These are phyloP conservation scores for Starmerella bombi DNA, from an alignment of 805 yeast genomes.

Conservation along the genomic window DNA sequence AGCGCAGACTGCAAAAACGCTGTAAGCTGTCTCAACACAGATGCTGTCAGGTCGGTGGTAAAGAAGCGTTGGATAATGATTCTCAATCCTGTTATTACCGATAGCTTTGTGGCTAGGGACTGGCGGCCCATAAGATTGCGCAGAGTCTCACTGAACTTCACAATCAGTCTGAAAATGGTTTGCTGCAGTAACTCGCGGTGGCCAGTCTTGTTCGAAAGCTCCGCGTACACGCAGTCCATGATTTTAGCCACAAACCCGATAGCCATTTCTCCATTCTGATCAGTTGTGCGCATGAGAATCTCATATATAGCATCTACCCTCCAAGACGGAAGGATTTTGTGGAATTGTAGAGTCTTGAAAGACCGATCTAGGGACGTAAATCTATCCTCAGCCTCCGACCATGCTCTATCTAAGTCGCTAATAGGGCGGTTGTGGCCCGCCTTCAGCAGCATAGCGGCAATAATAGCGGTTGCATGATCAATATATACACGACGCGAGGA, in stretches of 20 bases:
- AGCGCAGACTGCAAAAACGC: constrained; percentile 74
- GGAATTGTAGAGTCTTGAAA: constrained; percentile 8
- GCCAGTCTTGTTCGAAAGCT: neutral
- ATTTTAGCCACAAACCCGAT: constrained; percentile 8
- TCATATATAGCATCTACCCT: constrained; percentile 16
- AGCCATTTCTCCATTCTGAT: constrained; percentile 8
- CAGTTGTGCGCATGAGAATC: constrained; percentile 11
- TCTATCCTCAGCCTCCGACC: constrained; percentile 11
- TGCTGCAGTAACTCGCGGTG: constrained; percentile 12
- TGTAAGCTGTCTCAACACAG: constrained; percentile 43
- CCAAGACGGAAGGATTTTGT: constrained; percentile 9
- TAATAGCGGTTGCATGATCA: constrained; percentile 26
- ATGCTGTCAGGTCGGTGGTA: constrained; percentile 8
- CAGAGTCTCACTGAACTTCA: constrained; percentile 59
- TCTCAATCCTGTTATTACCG: constrained; percentile 50
- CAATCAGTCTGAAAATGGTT: constrained; percentile 32
- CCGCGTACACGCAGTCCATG: constrained; percentile 6
- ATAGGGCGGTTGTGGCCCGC: neutral
- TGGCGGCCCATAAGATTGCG: constrained; percentile 59
- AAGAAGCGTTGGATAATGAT: constrained; percentile 35
- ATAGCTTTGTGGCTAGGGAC: constrained; percentile 52
- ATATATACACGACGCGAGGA: constrained; percentile 38
- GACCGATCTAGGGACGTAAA: constrained; percentile 9
- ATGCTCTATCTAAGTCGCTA: constrained; percentile 8
- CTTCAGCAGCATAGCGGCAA: constrained; percentile 28